phyloP scores from a whole-genome alignment of 140 eudicot species.

The Flaveria floridana region DNA sequence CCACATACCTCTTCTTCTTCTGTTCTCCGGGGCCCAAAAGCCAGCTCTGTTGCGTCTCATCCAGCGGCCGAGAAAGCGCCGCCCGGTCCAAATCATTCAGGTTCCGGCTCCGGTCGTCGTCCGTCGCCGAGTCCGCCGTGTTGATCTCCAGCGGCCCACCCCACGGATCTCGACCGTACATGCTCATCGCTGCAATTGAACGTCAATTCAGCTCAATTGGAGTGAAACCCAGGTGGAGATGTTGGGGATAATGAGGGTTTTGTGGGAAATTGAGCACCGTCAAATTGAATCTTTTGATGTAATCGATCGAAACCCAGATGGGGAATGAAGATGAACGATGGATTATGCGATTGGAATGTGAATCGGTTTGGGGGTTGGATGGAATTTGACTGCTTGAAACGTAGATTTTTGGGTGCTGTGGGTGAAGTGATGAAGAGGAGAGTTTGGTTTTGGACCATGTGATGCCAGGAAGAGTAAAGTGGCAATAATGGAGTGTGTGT shows the following conservation, averaged over 20 bases:
- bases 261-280: background rate
- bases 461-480: slow-evolving; percentile 26
- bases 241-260: background rate
- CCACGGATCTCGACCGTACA: slow-evolving; percentile 99
- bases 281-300: background rate
- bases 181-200: slow-evolving; percentile 35
- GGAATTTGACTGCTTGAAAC: background rate
- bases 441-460: slow-evolving; percentile 28
- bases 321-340: background rate
- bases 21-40: slow-evolving; percentile 88
- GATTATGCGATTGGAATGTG: slow-evolving; percentile 15
- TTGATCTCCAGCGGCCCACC: slow-evolving; percentile 86
- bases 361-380: background rate
- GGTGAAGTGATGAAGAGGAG: slow-evolving; percentile 17
- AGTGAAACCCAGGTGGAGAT: background rate
- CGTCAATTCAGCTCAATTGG: background rate
- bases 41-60: slow-evolving; percentile 98
- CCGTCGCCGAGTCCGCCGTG: slow-evolving; percentile 82
- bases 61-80: slow-evolving; percentile 75
- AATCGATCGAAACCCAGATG: too few relatives aligned
- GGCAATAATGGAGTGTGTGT: slow-evolving; percentile 24
- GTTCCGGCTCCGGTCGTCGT: slow-evolving; percentile 88
- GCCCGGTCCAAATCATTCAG: slow-evolving; percentile 71
- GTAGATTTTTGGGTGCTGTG: background rate
- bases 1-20: slow-evolving; percentile 93